phyloP scores from a whole-genome alignment of 2,329 filamentous ascomycete species.

The Onygena corvina region DNA sequence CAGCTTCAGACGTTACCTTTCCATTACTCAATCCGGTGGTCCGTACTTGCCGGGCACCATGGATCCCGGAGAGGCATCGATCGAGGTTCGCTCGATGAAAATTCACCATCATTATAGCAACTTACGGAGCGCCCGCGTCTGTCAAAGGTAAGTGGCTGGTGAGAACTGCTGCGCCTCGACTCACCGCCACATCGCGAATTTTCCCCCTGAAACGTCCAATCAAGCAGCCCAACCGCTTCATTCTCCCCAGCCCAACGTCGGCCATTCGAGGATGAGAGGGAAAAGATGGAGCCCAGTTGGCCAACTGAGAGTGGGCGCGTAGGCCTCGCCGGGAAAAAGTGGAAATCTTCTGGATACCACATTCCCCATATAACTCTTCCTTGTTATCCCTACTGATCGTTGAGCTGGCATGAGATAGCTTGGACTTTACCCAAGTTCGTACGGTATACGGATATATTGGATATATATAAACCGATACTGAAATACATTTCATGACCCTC shows the following conservation, averaged over 20 bases:
- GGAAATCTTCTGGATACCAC: neutral
- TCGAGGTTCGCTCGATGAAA: no score
- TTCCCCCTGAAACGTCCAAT: neutral
- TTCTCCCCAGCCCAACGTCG: constrained; percentile 3
- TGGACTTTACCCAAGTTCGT: no score
- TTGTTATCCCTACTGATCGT: neutral
- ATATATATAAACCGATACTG: neutral
- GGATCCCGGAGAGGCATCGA: no score
- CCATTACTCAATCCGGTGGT: no score
- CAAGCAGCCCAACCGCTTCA: constrained; percentile 5
- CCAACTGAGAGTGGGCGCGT: constrained; percentile 1
- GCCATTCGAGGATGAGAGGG: neutral
- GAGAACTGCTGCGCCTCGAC: neutral
- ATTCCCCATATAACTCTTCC: neutral
- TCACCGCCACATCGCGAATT: neutral
- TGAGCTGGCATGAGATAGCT: constrained; percentile 1
- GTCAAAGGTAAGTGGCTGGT: neutral
- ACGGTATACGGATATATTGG: no score
- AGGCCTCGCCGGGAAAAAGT: neutral
- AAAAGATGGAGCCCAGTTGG: constrained; percentile 1
- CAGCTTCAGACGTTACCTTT: no score
- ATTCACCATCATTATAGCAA: no score
- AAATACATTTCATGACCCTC: no score
- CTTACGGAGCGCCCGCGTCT: no score
- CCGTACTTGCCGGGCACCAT: no score